Evolutionary conservation across 202 grass and related monocot species (phyloP).

Genomic region (Setaria viridis): DNA sequence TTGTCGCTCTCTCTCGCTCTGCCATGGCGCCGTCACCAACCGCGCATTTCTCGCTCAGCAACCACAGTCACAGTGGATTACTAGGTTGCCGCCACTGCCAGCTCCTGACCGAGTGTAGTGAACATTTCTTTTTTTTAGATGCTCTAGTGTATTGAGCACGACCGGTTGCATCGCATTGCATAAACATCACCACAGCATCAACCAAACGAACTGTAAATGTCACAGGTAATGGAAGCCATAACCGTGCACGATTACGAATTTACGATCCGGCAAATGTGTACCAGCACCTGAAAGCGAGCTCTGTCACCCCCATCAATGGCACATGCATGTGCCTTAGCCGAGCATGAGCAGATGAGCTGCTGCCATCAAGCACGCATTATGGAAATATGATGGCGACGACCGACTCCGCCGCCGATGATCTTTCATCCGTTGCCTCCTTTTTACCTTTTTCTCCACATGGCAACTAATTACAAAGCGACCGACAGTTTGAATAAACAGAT

Average conservation of each 20-base stretch:
- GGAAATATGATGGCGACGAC: conserved; percentile 30
- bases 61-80: neutral
- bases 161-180: neutral
- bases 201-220: neutral
- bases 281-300: conserved; percentile 37
- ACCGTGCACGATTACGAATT: conserved; percentile 32
- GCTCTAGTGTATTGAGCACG: too few relatives aligned
- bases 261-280: conserved; percentile 45
- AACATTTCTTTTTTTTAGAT: neutral
- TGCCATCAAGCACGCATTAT: conserved; percentile 43
- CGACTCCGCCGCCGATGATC: neutral
- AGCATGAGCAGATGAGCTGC: conserved; percentile 25
- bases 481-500: conserved; percentile 20
- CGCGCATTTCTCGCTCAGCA: neutral
- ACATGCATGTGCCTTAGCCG: conserved; percentile 42
- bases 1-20: too few relatives aligned
- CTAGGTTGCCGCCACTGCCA: neutral
- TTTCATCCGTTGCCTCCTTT: neutral
- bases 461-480: conserved; percentile 40
- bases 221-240: conserved; percentile 4
- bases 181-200: neutral
- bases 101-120: neutral
- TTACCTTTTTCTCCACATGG: conserved; percentile 21
- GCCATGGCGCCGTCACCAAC: neutral
- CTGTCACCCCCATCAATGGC: conserved; percentile 41